A percentile compares a stretch with the other conserved stretches of the same genome.
These are phyloP conservation scores for Coemansia sp. DNA, from an alignment of 192 early-diverging fungal species.

Conservation along the genomic window DNA sequence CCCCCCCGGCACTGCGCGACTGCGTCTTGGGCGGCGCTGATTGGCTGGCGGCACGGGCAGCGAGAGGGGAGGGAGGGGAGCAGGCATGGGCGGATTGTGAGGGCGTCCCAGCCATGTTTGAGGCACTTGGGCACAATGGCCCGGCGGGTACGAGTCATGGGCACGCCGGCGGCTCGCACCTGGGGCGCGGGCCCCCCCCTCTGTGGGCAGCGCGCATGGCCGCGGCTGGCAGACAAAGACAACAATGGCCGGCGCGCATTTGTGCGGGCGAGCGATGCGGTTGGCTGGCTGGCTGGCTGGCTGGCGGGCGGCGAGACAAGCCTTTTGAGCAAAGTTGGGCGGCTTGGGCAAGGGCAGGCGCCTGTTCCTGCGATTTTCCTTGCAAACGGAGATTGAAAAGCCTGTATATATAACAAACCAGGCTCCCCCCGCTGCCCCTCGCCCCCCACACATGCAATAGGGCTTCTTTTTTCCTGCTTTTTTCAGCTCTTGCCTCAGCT, in stretches of 20 bases:
- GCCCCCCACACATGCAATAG: background rate
- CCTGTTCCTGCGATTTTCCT: background rate
- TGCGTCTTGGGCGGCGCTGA: background rate
- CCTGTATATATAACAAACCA: slow-evolving; percentile 13
- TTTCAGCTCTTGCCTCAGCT: background rate
- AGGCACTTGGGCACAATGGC: slow-evolving; percentile 29
- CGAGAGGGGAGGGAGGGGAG: background rate
- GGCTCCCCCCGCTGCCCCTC: slow-evolving; percentile 4
- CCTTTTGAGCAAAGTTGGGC: background rate
- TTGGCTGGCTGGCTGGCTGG: slow-evolving; percentile 12
- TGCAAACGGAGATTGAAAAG: slow-evolving; percentile 7
- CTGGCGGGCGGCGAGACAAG: background rate
- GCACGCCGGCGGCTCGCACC: slow-evolving; percentile 10
- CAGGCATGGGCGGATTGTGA: slow-evolving; percentile 1
- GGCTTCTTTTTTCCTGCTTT: background rate
- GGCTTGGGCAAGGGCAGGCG: background rate
- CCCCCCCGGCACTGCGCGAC: slow-evolving; percentile 2
- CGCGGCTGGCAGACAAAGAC: background rate
- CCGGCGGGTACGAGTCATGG: slow-evolving; percentile 42
- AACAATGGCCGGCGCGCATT: background rate
- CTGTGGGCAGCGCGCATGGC: slow-evolving; percentile 11
- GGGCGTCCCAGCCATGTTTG: slow-evolving; percentile 8
- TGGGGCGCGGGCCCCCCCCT: slow-evolving; percentile 8
- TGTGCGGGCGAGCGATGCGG: slow-evolving; percentile 1
- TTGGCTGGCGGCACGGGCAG: background rate